phyloP scores from a whole-genome alignment of 495 filamentous ascomycete genomes.

The Melanomma pulvis-pyrius region DNA sequence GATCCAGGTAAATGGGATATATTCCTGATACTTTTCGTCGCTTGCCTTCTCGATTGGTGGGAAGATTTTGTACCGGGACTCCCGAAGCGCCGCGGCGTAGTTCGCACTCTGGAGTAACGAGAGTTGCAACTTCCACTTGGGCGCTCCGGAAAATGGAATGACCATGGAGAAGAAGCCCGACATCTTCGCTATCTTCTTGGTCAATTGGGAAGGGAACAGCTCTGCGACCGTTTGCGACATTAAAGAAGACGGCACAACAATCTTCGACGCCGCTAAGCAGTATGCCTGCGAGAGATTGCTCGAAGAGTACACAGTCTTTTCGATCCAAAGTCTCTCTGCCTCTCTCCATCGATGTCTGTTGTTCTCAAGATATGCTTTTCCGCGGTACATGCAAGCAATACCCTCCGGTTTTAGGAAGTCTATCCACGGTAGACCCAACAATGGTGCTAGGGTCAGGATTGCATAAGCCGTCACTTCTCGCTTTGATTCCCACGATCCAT shows the following conservation, averaged over 20 bases:
- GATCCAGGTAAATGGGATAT: constrained; percentile 34
- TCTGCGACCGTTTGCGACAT: constrained; percentile 11
- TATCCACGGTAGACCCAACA: constrained; percentile 26
- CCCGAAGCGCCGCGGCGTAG: constrained; percentile 18
- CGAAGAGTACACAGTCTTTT: constrained; percentile 30
- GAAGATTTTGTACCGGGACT: constrained; percentile 19
- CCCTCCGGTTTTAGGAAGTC: constrained; percentile 26
- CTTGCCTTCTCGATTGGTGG: constrained; percentile 21
- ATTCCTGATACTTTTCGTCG: constrained; percentile 33
- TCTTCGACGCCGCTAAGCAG: constrained; percentile 30
- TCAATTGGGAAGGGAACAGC: constrained; percentile 14
- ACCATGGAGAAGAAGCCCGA: constrained; percentile 22
- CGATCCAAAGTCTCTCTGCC: constrained; percentile 26
- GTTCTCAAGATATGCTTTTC: constrained; percentile 30
- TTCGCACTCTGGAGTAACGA: constrained; percentile 23
- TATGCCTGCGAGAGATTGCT: constrained; percentile 24
- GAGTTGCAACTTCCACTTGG: constrained; percentile 21
- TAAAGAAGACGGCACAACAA: constrained; percentile 13
- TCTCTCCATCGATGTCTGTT: constrained; percentile 18
- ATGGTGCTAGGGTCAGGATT: constrained; percentile 22
- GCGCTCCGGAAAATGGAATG: constrained; percentile 15
- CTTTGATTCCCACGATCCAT: constrained; percentile 34
- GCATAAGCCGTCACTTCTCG: constrained; percentile 33
- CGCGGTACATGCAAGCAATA: constrained; percentile 29
- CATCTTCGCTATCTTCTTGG: constrained; percentile 28